These are phyloP conservation scores for Chaetoceros muelleri DNA, from an alignment of 108 stramenopile species.

Conservation along the genomic window DNA sequence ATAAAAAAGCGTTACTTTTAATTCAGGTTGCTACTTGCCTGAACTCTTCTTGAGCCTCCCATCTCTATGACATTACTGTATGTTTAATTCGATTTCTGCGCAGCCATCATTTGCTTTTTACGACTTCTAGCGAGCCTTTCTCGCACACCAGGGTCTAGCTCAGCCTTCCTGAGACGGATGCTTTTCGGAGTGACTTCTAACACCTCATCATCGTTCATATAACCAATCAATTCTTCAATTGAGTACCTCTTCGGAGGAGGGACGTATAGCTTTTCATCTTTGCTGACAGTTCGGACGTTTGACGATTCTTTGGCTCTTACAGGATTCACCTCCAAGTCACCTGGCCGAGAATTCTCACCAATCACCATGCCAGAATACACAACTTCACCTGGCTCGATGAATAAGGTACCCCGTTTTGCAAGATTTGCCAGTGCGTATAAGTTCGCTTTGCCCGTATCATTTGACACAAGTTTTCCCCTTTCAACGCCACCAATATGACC, in stretches of 20 bases:
- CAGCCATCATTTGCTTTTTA: constrained; percentile 49
- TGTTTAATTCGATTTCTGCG: neutral
- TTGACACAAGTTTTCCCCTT: constrained; percentile 86
- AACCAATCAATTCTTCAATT: constrained; percentile 93
- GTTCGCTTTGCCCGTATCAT: constrained; percentile 79
- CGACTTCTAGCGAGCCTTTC: constrained; percentile 40
- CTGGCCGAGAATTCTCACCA: constrained; percentile 74
- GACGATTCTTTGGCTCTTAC: constrained; percentile 82
- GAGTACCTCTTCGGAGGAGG: constrained; percentile 75
- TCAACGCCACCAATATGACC: constrained; percentile 62
- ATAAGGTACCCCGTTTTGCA: constrained; percentile 79
- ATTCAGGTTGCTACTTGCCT: too few relatives aligned
- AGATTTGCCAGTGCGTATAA: constrained; percentile 68
- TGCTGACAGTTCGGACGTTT: constrained; percentile 88
- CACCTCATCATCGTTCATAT: constrained; percentile 91
- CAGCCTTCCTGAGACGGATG: constrained; percentile 81
- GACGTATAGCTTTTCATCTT: constrained; percentile 83
- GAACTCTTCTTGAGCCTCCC: too few relatives aligned
- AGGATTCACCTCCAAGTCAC: constrained; percentile 44
- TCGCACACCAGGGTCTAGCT: constrained; percentile 61
- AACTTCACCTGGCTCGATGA: constrained; percentile 78
- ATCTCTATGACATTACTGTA: too few relatives aligned
- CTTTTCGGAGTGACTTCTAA: constrained; percentile 90
- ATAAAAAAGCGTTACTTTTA: too few relatives aligned
- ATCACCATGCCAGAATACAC: constrained; percentile 95